phyloP scores from a whole-genome alignment of 2,329 filamentous ascomycete genomes.

The Orbilia oligospora region DNA sequence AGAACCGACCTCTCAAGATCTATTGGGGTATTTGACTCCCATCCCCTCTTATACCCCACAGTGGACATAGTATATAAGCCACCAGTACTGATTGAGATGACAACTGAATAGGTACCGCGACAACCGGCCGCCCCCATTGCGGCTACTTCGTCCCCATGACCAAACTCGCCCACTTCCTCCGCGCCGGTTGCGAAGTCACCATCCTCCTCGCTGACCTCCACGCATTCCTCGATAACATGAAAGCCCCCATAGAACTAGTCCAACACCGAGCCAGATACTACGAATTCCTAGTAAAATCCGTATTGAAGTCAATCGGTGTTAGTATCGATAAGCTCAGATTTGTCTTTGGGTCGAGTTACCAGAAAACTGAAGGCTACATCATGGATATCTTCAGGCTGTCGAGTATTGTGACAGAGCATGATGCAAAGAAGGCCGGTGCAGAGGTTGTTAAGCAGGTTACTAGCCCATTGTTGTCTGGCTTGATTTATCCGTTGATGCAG shows the following conservation, averaged over 20 bases:
- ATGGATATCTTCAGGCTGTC: constrained; percentile 89
- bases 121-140: constrained; percentile 88
- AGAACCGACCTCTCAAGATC: constrained; percentile 80
- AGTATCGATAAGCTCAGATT: constrained; percentile 84
- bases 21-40: constrained; percentile 84
- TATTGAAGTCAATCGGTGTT: constrained; percentile 83
- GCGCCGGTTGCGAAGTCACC: constrained; percentile 85
- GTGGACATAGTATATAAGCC: too few relatives aligned
- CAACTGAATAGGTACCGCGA: constrained; percentile 75
- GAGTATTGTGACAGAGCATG: constrained; percentile 79
- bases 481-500: constrained; percentile 90
- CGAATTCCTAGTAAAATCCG: constrained; percentile 78
- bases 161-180: constrained; percentile 89
- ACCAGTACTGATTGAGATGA: not conserved
- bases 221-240: constrained; percentile 85
- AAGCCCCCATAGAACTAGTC: constrained; percentile 90
- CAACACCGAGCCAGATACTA: constrained; percentile 88
- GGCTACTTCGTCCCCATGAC: constrained; percentile 91
- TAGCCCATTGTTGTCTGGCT: constrained; percentile 80
- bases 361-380: constrained; percentile 79
- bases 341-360: constrained; percentile 86
- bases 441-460: constrained; percentile 94
- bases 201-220: constrained; percentile 78
- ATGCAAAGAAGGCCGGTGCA: constrained; percentile 89
- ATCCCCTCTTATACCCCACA: constrained; percentile 63